phyloP scores from a whole-genome alignment of 768 basidiomycete species.

The Fibroporia radiculosa region DNA sequence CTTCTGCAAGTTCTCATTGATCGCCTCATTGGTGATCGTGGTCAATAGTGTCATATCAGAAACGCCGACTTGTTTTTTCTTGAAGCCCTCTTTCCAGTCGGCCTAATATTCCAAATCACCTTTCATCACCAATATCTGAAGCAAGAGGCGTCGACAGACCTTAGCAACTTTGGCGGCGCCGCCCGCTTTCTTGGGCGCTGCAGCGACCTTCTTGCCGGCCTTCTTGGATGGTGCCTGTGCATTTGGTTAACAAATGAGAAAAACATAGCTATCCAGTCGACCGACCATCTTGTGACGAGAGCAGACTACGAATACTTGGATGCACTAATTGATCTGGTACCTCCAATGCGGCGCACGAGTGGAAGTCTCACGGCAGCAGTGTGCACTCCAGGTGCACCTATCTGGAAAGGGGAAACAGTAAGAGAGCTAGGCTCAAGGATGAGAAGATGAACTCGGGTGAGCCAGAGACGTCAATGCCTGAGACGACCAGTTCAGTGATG shows the following conservation, averaged over 20 bases:
- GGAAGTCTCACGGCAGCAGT: constrained; percentile 5
- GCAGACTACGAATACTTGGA: background rate
- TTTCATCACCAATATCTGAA: background rate
- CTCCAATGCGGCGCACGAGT: constrained; percentile 10
- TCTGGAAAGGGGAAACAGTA: no score
- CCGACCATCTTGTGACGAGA: constrained; percentile 13
- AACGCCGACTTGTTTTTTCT: constrained; percentile 98
- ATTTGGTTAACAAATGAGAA: constrained; percentile 11
- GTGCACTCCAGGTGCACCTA: no score
- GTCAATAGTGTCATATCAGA: constrained; percentile 97
- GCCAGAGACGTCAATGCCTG: no score
- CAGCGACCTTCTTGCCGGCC: constrained; percentile 73
- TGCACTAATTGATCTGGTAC: constrained; percentile 1
- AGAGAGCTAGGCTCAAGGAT: no score
- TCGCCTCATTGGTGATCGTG: constrained; percentile 93
- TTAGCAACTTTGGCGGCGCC: constrained; percentile 61
- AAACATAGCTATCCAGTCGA: constrained; percentile 4
- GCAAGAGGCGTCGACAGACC: constrained; percentile 31
- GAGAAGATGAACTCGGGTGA: no score
- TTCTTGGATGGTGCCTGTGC: constrained; percentile 80
- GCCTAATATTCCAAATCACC: constrained; percentile 47
- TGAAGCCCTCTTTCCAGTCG: constrained; percentile 99
- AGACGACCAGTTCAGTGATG: no score
- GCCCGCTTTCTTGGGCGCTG: constrained; percentile 55
- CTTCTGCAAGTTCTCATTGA: constrained; percentile 98